Percentiles rank a stretch among this genome's conserved stretches.
Evolutionary conservation across 2,329 filamentous ascomycete species (phyloP).

Genomic region (Monilinia aucupariae): DNA sequence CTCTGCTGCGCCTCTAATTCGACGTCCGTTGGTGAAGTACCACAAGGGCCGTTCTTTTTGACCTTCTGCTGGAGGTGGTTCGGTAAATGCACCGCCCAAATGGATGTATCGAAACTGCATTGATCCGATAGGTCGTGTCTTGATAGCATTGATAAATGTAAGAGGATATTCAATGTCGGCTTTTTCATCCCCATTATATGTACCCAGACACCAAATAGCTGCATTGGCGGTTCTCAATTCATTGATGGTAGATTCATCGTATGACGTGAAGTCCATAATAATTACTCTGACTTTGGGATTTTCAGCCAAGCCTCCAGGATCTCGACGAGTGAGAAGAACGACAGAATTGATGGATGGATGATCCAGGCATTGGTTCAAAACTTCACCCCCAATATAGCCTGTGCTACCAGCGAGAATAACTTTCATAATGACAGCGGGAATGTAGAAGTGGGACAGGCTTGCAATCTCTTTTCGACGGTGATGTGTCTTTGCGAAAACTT

Average conservation of each 20-base stretch:
- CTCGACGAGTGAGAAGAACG: neutral
- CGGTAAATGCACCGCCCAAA: neutral
- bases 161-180: conserved; percentile 1
- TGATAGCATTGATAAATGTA: neutral
- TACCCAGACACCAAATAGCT: conserved; percentile 2
- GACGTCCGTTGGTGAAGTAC: neutral
- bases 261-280: neutral
- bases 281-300: conserved; percentile 1
- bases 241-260: neutral
- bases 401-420: neutral
- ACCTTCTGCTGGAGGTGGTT: neutral
- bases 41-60: neutral
- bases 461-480: neutral
- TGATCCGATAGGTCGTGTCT: neutral
- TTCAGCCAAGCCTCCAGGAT: neutral
- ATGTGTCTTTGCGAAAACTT: neutral
- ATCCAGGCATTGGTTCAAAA: neutral
- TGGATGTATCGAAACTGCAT: neutral
- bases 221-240: neutral
- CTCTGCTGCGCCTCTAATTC: conserved; percentile 5
- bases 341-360: neutral
- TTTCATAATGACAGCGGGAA: neutral
- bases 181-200: neutral
- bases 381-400: neutral
- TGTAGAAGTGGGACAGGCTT: neutral